Evolutionary conservation across 2,329 filamentous ascomycete genomes (phyloP), one percentile per base, ranked within the genome.

Genomic region (Gliomastix tumulicola): DNA sequence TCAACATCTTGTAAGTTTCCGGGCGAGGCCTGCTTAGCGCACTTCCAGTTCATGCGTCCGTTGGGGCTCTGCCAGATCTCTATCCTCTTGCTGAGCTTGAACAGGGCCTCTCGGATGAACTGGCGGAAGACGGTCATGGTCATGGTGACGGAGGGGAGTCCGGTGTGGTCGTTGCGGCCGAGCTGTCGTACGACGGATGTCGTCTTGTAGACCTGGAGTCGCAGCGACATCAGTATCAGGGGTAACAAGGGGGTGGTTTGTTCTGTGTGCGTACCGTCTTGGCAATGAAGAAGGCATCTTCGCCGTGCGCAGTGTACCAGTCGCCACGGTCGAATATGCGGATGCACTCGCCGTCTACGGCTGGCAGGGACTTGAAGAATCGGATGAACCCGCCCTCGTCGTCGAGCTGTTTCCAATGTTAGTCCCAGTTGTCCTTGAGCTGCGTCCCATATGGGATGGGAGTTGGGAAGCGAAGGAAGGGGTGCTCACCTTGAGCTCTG

Each of bases 1-100:
- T 98, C 92, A 17, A 98, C 84, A 53, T 96, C 90, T 60, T 98
- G 92, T 18, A 98, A 65, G 59, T 98, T 98, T 19, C 92, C 94
- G 0, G 92, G 92, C 6, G 90, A 97, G 6, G 92, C 89, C 56
- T 92, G 84, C 62, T 97, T 97, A 41, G 72, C 72, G 42, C 95
- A 69, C 56, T 92, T 94, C 90, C 92, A 98, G 53, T 87, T 86
- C 72, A 88, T 92, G 28, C 87, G 81, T 6, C 84, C 79, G 15
- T 71, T 81, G 3, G 72, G 68, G 27, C 80, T 88, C 41, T 83
- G 79, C 77, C 87, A 95, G 43, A 98, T 88, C 60, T 98, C 90
- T 41, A 98, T 68, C 31, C 90, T 77, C 63, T 92, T 96, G 47
- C 90, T 85, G 2, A 96, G 69, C 54, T 87, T 84, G 60, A 97